Evolutionary conservation across 257 asterid genomes (phyloP).

Genomic region (Henckelia pumila): DNA sequence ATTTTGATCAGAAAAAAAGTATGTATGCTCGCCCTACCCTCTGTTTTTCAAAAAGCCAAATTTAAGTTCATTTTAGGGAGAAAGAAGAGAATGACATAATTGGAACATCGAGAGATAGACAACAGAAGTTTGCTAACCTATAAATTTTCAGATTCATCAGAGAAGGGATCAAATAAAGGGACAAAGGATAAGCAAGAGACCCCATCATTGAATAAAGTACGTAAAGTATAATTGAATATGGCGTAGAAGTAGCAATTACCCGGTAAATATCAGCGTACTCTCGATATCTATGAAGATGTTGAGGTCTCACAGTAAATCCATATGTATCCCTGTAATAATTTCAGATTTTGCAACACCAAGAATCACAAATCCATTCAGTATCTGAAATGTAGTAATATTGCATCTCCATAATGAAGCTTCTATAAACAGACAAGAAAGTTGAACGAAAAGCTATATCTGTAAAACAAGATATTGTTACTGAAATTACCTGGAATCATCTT

Average conservation of each 20-base stretch:
- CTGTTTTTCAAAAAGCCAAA: constrained; percentile 8
- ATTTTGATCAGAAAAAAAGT: background rate
- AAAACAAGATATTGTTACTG: constrained; percentile 2
- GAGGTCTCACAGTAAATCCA: constrained; percentile 98
- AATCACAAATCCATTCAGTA: background rate
- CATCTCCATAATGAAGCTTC: constrained; percentile 14
- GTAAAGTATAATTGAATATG: background rate
- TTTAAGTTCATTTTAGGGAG: too few species aligned
- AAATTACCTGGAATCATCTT: constrained; percentile 83
- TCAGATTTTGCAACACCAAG: constrained; percentile 11
- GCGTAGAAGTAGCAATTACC: constrained; percentile 39
- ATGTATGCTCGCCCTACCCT: background rate
- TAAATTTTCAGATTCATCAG: background rate
- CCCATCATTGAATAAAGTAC: background rate
- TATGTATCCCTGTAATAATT: constrained; percentile 81
- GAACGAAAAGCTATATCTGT: constrained; percentile 13
- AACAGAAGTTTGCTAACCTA: background rate
- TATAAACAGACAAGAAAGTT: background rate
- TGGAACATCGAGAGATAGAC: background rate
- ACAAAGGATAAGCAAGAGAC: constrained; percentile 4
- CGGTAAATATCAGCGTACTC: constrained; percentile 74
- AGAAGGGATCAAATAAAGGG: constrained; percentile 5
- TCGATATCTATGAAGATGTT: constrained; percentile 65
- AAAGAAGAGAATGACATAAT: background rate
- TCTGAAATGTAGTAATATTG: constrained; percentile 1